Base-by-base conservation (phyloP, 1,284 basidiomycete genomes). In the Sphaerobolus stellatus region DNA sequence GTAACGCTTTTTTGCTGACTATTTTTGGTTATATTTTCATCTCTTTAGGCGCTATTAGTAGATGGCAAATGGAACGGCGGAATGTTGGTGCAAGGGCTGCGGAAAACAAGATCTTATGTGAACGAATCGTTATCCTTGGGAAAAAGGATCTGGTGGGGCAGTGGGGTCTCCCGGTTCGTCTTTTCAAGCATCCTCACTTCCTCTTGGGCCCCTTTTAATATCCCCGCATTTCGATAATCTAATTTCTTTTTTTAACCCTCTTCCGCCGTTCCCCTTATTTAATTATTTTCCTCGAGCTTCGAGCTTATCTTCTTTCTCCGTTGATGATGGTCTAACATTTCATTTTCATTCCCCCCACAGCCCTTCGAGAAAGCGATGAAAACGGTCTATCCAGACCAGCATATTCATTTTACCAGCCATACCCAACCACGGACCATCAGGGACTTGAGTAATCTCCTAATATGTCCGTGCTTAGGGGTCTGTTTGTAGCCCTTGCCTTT, bases 121-220 rank as follows among this genome's bases (percentile, higher is more conserved):
- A 94, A 71, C 88, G 90, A 50, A 80, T 99, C 36, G 84, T 99
- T 40, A 90, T 98, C 5, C 84, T 98, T 64, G 96, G 93, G 63
- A 98, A 98, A 75, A 81, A 88, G 38, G 97, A 99, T 72, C 76
- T 98, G 43, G 92, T 97, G 5, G 86, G 94, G 46, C 77, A 81
- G 59, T 85, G 86, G 79, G 91, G 93, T 29, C 82, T 95, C 63
- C 81, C 89, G 77, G 94, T 94, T 62, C 61, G 81, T 68, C 38
- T 56, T 56, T 41, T 34, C n/a, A n/a, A n/a, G n/a, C n/a, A n/a
- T n/a, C n/a, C n/a, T n/a, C n/a, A n/a, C n/a, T n/a, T n/a, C n/a
- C n/a, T n/a, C n/a, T n/a, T n/a, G n/a, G n/a, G n/a, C n/a, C n/a
- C n/a, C n/a, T n/a, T n/a, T n/a, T n/a, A n/a, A n/a, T n/a, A n/a